Percentiles rank a stretch among this genome's conserved stretches.
phyloP scores from a whole-genome alignment of 2,329 filamentous ascomycete species.

The Fusarium palustre region DNA sequence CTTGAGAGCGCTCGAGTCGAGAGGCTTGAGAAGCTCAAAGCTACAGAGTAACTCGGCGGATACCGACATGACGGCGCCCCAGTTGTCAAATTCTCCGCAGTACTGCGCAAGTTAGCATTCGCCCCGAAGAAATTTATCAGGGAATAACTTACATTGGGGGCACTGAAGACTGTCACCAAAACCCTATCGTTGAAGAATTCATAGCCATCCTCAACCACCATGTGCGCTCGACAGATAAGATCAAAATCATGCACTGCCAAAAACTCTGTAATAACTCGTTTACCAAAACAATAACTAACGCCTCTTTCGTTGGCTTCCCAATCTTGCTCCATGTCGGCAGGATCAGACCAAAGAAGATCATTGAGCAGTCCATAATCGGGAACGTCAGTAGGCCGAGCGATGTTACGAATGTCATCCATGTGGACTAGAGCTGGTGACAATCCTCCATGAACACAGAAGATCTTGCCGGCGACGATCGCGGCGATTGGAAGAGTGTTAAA shows the following conservation, averaged over 20 bases:
- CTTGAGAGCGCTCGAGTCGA: slow-evolving; percentile 96
- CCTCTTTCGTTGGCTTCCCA: slow-evolving; percentile 98
- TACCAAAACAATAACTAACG: slow-evolving; percentile 98
- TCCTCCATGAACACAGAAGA: slow-evolving; percentile 99
- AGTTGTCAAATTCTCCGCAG: slow-evolving; percentile 98
- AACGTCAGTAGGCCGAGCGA: slow-evolving; percentile 94
- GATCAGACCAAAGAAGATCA: slow-evolving; percentile 96
- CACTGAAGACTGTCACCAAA: slow-evolving; percentile 95
- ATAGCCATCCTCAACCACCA: slow-evolving; percentile 99
- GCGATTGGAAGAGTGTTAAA: slow-evolving; percentile 99
- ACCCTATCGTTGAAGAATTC: slow-evolving; percentile 98
- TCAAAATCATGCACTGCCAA: slow-evolving; percentile 96
- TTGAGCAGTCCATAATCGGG: slow-evolving; percentile 96
- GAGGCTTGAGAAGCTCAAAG: slow-evolving; percentile 94
- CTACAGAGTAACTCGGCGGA: slow-evolving; percentile 93
- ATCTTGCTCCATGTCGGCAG: slow-evolving; percentile 96
- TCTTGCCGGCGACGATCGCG: slow-evolving; percentile 99
- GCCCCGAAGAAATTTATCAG: not conserved
- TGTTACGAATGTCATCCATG: slow-evolving; percentile 98
- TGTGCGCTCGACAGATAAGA: slow-evolving; percentile 95
- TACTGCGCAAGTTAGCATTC: slow-evolving; percentile 70
- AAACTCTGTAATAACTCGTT: slow-evolving; percentile 98
- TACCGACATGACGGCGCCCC: slow-evolving; percentile 99
- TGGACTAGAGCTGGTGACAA: slow-evolving; percentile 91
- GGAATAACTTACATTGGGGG: slow-evolving; percentile 83